These are phyloP conservation scores for Hortaea sp. DNA, from an alignment of 2,329 filamentous ascomycete genomes.

Conservation along the genomic window DNA sequence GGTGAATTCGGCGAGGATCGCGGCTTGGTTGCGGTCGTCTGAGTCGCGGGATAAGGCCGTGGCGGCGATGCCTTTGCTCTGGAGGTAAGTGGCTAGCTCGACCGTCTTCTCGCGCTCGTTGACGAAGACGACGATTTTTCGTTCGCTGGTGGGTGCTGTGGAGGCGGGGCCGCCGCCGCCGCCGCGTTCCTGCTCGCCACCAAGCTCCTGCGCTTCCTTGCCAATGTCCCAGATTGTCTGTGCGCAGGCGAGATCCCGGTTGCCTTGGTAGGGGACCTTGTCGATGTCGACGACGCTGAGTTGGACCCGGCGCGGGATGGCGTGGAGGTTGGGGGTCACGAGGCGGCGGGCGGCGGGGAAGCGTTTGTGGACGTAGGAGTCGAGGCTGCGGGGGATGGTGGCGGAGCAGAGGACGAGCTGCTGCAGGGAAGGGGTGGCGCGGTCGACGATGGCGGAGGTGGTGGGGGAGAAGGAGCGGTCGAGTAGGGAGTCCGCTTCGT, in stretches of 20 bases:
- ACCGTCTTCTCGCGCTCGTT: slow-evolving; percentile 88
- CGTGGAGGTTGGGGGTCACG: slow-evolving; percentile 90
- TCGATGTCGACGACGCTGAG: slow-evolving; percentile 87
- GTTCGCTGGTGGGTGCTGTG: slow-evolving; percentile 34
- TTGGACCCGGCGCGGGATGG: slow-evolving; percentile 88
- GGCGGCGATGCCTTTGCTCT: slow-evolving; percentile 79
- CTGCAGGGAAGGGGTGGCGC: slow-evolving; percentile 67
- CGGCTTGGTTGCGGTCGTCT: slow-evolving; percentile 62
- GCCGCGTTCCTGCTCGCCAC: slow-evolving; percentile 26
- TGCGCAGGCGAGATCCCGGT: slow-evolving; percentile 85
- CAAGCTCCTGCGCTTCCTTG: slow-evolving; percentile 50
- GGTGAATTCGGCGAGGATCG: slow-evolving; percentile 72
- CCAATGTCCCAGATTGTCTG: slow-evolving; percentile 92
- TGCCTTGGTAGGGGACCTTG: slow-evolving; percentile 85
- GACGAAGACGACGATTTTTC: slow-evolving; percentile 88
- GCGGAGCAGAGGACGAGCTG: slow-evolving; percentile 90
- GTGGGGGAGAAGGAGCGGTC: slow-evolving; percentile 84
- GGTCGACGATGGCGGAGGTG: slow-evolving; percentile 74
- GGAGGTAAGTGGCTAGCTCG: slow-evolving; percentile 68
- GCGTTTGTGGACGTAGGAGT: slow-evolving; percentile 68
- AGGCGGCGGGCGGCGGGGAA: slow-evolving; percentile 79
- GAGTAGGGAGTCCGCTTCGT: slow-evolving; percentile 92
- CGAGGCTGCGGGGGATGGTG: slow-evolving; percentile 83
- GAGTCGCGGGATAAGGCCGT: slow-evolving; percentile 78
- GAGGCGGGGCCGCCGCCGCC: slow-evolving; percentile 33